Base-by-base conservation (phyloP, 257 asterid genomes). In the Paulownia fortunei region DNA sequence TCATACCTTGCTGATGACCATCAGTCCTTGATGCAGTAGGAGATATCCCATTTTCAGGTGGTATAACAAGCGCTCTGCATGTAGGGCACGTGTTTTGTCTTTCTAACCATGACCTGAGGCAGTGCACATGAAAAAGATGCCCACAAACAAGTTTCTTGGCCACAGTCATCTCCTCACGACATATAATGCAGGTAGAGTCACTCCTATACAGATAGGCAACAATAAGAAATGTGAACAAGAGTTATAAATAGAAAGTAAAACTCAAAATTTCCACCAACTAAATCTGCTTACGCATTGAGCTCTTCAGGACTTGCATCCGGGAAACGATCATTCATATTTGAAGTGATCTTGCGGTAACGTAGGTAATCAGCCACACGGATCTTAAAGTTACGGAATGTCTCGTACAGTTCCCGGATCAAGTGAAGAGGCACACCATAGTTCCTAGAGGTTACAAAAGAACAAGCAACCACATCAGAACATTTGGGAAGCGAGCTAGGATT, bases 161-260 rank as follows among this genome's bases (percentile, higher is more conserved):
- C 9, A 85, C 84, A 60, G 97, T 88, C 98, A 94, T 94, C 92
- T 94, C 98, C 90, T 91, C 98, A 12, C 98, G 97, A 79, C 97
- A 94, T 78, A 94, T 94, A 66, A 94, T 91, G 84, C 98, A 94
- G 77, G 93, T 94, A 24, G 92, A 93, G 27, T 94, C 98, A 34
- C 91, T 84, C 61, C 98, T 92, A 89, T 81, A 83, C 13, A 65
- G 24, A 64, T 69, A 76, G 24, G 46, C 67, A 58, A 75, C 62
- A 27, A 46, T 72, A 71, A 79, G 72, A 73, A 56, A 70, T 24
- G 63, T 51, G 39, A 77, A 78, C 13, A 52, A 58, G 65, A 75
- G 54, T 18, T 44, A 61, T 8, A 6, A 73, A 11, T 51, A 77
- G 55, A 49, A 41, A 64, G 49, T 75, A 82, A 46, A 76, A 67